Conservation (phyloP, 495 filamentous ascomycete species). For the Tuber brumale region DNA sequence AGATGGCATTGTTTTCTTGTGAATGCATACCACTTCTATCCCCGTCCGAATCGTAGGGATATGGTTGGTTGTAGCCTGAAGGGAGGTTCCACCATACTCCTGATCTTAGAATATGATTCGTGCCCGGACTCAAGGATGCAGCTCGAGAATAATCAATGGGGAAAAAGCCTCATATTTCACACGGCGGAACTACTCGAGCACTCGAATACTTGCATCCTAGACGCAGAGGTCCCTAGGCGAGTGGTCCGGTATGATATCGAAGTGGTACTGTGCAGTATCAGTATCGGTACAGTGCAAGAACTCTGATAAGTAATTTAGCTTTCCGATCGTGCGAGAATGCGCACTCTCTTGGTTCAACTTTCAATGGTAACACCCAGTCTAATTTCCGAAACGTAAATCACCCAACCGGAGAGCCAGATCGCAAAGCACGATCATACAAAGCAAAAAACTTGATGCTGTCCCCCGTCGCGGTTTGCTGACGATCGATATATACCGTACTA, state of each 20-base stretch:
- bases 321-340: no score
- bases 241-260: neutral
- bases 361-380: no score
- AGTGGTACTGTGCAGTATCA: no score
- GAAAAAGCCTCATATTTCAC: neutral
- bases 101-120: neutral
- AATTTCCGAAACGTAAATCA: no score
- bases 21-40: neutral
- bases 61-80: neutral
- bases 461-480: no score
- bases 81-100: neutral
- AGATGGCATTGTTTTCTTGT: neutral
- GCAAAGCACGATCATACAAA: no score
- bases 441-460: no score
- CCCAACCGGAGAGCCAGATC: no score
- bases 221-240: neutral
- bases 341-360: no score
- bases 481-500: no score
- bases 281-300: no score
- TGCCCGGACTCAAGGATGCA: neutral
- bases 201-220: neutral
- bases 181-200: neutral
- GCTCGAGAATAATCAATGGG: neutral
- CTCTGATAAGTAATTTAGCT: no score
- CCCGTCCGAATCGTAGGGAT: neutral